phyloP scores from a whole-genome alignment of 495 filamentous ascomycete genomes.

The Gamarada debralockiae region DNA sequence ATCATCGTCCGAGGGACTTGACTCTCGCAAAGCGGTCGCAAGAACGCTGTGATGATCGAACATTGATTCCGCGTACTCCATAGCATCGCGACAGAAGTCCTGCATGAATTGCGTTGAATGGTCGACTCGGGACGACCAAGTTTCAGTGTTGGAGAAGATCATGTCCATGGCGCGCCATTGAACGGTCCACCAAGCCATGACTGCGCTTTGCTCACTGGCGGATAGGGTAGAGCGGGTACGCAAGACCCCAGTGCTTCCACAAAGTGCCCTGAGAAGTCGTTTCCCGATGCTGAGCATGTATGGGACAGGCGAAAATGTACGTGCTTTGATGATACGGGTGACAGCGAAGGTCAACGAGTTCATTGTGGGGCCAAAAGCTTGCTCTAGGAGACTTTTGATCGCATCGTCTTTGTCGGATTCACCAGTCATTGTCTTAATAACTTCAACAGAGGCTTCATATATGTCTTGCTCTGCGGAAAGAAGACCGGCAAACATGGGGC shows the following conservation, averaged over 20 bases:
- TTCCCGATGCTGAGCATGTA: conserved; percentile 68
- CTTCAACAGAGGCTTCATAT: conserved; percentile 68
- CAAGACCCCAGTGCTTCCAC: conserved; percentile 79
- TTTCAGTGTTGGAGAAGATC: conserved; percentile 79
- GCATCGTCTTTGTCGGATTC: conserved; percentile 70
- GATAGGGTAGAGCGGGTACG: conserved; percentile 56
- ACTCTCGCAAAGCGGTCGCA: conserved; percentile 40
- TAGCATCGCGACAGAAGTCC: conserved; percentile 89
- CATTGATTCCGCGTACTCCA: conserved; percentile 83
- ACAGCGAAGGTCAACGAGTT: conserved; percentile 18
- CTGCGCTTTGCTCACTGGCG: conserved; percentile 54
- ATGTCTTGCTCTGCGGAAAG: conserved; percentile 60
- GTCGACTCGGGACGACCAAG: conserved; percentile 58
- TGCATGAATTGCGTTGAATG: conserved; percentile 70
- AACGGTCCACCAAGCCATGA: conserved; percentile 75
- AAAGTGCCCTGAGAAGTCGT: conserved; percentile 76
- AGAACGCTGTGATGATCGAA: conserved; percentile 81
- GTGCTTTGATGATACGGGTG: conserved; percentile 46
- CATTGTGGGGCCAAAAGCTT: conserved; percentile 47
- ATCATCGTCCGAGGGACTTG: conserved; percentile 35
- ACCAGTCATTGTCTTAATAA: conserved; percentile 74
- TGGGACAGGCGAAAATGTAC: conserved; percentile 62
- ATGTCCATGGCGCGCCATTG: conserved; percentile 75
- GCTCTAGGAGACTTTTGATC: conserved; percentile 62
- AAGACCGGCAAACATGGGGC: conserved; percentile 22